Evolutionary conservation across 148 eudicot species (phyloP), one percentile per base, ranked within the genome.

Genomic region (Rhododendron kiyosumense): DNA sequence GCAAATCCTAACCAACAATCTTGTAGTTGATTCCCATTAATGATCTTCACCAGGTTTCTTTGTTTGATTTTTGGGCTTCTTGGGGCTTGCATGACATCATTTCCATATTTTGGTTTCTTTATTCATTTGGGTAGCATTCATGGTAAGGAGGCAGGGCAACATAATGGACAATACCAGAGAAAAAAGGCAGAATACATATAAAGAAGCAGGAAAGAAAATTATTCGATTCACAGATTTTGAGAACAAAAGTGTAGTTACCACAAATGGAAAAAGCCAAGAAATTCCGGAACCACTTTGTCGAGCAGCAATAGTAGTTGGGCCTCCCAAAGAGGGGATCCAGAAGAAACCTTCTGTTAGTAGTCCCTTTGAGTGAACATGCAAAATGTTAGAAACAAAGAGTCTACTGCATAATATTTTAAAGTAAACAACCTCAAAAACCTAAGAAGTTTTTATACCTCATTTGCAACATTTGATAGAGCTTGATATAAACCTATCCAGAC

Each of bases 381-480:
- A 82, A 67, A 76, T 49, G 65, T 86, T 83, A 90, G 88, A 78
- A 81, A 82, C 17, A 79, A 28, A 65, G 28, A 75, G 48, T 28
- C 34, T 84, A 36, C 34, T 17, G 9, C 34, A 41, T 30, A 83
- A 59, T 83, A 83, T 73, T 71, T 73, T 24, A 3, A 20, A 13
- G 52, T 52, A 36, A 75, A 76, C 73, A 76, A 34, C 11, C 71
- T 45, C 38, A 86, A 65, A 84, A 49, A 59, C 17, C n/a, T 84
- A 84, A 8, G 45, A 54, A 63, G 87, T 83, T 84, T 75, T 54
- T 59, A 52, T 87, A 97, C 99, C 98, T 97, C 99, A 88, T 97
- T 97, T 87, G 99, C 99, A 46, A 97, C 98, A 91, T 97, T 97
- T 77, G 99, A 97, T 91, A 97, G 98, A 83, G 99, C 99, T 91